Evolutionary conservation across 1,139 yeast genomes (phyloP).

Genomic region (Geotrichum cucujoidarum): DNA sequence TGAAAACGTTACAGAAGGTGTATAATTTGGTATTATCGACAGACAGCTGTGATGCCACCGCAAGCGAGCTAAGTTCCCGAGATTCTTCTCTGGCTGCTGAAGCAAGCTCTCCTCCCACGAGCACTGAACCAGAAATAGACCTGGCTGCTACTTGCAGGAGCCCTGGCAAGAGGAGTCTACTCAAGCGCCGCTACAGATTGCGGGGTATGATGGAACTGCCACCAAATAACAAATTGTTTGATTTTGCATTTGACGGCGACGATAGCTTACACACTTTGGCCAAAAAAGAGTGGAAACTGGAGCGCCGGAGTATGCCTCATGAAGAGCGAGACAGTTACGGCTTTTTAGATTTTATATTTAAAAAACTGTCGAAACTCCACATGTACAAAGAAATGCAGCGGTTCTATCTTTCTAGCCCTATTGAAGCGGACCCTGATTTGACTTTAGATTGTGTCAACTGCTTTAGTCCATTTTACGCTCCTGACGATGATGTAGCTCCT

Average conservation of each 20-base stretch:
- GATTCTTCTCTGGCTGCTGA: neutral
- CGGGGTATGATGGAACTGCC: neutral
- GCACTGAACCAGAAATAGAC: constrained; percentile 8
- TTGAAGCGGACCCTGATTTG: constrained; percentile 17
- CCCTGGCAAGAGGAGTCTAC: constrained; percentile 2
- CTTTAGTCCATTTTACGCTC: constrained; percentile 24
- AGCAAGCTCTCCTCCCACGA: constrained; percentile 9
- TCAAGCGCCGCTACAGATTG: constrained; percentile 11
- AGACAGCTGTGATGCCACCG: neutral
- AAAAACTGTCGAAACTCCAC: neutral
- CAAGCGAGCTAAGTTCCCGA: neutral
- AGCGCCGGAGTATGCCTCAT: neutral
- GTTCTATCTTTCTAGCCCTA: constrained; percentile 24
- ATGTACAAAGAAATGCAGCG: constrained; percentile 14
- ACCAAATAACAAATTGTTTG: constrained; percentile 1
- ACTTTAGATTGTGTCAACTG: constrained; percentile 27
- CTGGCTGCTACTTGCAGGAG: neutral
- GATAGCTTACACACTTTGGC: constrained; percentile 3
- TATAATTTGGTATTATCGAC: neutral
- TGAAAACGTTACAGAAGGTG: constrained; percentile 5
- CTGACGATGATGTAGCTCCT: constrained; percentile 9
- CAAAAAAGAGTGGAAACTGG: constrained; percentile 6
- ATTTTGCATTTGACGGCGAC: constrained; percentile 10
- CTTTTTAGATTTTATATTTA: constrained; percentile 8
- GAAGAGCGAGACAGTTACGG: constrained; percentile 2